Evolutionary conservation across 495 filamentous ascomycete species (phyloP).

Genomic region (Penicillium tannophilum): DNA sequence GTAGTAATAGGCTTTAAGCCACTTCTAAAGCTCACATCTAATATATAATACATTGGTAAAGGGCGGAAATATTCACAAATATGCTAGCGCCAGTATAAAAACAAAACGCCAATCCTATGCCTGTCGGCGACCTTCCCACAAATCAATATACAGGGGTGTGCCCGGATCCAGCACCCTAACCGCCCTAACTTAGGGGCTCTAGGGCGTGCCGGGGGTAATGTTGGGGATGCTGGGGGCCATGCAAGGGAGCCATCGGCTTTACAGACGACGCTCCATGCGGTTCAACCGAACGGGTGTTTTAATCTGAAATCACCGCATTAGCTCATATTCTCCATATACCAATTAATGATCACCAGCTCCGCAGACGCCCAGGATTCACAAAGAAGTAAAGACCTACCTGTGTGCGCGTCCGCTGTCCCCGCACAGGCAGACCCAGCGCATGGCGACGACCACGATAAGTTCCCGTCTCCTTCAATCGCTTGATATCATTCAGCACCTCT

Average conservation of each 20-base stretch:
- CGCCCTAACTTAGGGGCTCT: no score
- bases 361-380: background rate
- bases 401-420: constrained; percentile 83
- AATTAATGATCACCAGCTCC: background rate
- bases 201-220: no score
- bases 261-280: constrained; percentile 66
- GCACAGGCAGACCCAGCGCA: constrained; percentile 83
- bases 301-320: constrained; percentile 50
- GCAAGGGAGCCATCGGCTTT: constrained; percentile 20
- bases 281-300: constrained; percentile 79
- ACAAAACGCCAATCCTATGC: constrained; percentile 47
- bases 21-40: constrained; percentile 3
- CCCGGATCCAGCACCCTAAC: no score
- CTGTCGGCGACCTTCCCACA: constrained; percentile 28
- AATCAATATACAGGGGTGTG: constrained; percentile 11
- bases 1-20: background rate
- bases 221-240: background rate
- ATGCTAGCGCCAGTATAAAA: constrained; percentile 29
- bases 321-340: constrained; percentile 6
- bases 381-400: constrained; percentile 56
- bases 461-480: constrained; percentile 85
- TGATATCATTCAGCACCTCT: constrained; percentile 80
- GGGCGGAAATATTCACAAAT: constrained; percentile 21
- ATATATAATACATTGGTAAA: constrained; percentile 36
- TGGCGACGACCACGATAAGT: constrained; percentile 88